Conservation (phyloP, 495 filamentous ascomycete genomes). For the Neurospora sp. region DNA sequence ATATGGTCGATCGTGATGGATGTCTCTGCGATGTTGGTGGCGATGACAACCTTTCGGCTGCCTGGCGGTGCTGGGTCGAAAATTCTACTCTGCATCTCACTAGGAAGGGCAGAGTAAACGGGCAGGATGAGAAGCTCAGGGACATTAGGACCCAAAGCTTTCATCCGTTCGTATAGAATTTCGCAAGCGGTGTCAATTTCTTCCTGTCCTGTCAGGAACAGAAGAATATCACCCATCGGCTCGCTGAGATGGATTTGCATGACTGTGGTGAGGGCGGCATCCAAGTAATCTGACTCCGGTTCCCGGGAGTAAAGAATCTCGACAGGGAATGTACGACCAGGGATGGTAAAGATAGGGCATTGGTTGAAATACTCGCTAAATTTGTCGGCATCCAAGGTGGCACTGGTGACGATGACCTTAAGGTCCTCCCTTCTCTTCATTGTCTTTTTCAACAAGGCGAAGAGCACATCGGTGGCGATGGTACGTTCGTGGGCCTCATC, state of each 20-base stretch:
- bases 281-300: conserved; percentile 92
- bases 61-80: conserved; percentile 90
- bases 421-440: conserved; percentile 76
- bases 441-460: conserved; percentile 90
- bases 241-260: conserved; percentile 98
- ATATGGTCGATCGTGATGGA: conserved; percentile 96
- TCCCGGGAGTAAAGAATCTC: conserved; percentile 91
- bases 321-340: conserved; percentile 88
- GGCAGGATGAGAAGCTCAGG: conserved; percentile 89
- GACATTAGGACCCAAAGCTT: conserved; percentile 79
- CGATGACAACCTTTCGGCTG: conserved; percentile 89
- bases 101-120: conserved; percentile 86
- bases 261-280: conserved; percentile 87
- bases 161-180: conserved; percentile 91
- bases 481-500: conserved; percentile 98
- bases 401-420: conserved; percentile 90
- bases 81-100: conserved; percentile 86
- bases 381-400: conserved; percentile 94
- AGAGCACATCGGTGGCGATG: conserved; percentile 90
- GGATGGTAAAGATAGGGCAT: conserved; percentile 92
- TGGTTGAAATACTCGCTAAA: conserved; percentile 93
- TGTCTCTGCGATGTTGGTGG: conserved; percentile 97
- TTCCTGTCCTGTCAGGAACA: conserved; percentile 95
- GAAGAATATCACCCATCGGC: conserved; percentile 78
- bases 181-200: conserved; percentile 96